These are phyloP conservation scores for Globisporangium cylindrosporum DNA, from an alignment of 352 stramenopile species.

Conservation along the genomic window DNA sequence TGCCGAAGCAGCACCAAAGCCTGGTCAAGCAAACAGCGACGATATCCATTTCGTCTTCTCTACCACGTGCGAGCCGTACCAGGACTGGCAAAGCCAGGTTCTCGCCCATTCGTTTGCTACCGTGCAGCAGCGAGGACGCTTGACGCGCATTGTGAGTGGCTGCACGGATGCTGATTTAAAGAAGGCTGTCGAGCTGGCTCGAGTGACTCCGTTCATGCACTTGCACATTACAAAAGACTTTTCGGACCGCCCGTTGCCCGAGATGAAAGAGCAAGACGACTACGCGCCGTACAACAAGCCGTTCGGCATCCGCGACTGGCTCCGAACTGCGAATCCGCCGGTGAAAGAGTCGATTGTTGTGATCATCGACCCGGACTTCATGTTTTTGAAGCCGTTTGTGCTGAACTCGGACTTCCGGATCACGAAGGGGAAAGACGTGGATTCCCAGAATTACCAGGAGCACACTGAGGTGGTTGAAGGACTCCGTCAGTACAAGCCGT, in stretches of 20 bases:
- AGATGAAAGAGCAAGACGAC: conserved; percentile 28
- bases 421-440: conserved; percentile 41
- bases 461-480: conserved; percentile 68
- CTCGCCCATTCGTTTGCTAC: conserved; percentile 61
- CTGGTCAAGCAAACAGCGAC: conserved; percentile 44
- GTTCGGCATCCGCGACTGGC: conserved; percentile 72
- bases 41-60: conserved; percentile 79
- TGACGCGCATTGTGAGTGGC: conserved; percentile 72
- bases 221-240: conserved; percentile 63
- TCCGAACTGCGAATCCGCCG: conserved; percentile 56
- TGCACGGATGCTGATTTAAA: conserved; percentile 47
- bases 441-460: conserved; percentile 58
- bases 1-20: conserved; percentile 5
- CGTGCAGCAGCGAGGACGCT: conserved; percentile 48
- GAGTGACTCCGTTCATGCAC: conserved; percentile 35
- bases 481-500: conserved; percentile 76
- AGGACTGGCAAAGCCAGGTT: conserved; percentile 77
- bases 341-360: conserved; percentile 57
- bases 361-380: conserved; percentile 67
- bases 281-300: conserved; percentile 68
- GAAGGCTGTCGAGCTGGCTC: conserved; percentile 32
- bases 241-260: conserved; percentile 25
- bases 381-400: conserved; percentile 64
- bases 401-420: conserved; percentile 63
- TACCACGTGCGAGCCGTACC: conserved; percentile 52